Percentiles rank a stretch among this genome's conserved stretches.
Conservation (phyloP, 768 basidiomycete genomes). For the Leccinellum luteum region DNA sequence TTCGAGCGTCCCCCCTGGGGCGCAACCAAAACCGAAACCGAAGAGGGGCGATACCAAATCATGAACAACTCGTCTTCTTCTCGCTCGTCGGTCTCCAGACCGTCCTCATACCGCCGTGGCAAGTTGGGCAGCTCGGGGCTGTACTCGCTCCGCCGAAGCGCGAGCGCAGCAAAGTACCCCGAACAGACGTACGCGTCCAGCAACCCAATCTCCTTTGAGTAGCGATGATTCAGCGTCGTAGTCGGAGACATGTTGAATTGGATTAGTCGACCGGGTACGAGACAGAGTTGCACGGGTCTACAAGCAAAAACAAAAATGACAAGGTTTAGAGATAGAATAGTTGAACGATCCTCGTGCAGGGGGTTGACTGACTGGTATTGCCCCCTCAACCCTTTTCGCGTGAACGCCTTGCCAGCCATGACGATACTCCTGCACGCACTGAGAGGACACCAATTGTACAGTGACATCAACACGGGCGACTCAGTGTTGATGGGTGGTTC, state of each 20-base stretch:
- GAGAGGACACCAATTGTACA: conserved; percentile 89
- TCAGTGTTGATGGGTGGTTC: conserved; percentile 53
- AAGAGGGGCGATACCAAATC: conserved; percentile 61
- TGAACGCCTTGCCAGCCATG: conserved; percentile 70
- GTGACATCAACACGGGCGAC: conserved; percentile 53
- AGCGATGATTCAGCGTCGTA: conserved; percentile 54
- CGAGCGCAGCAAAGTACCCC: conserved; percentile 75
- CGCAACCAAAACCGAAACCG: not conserved
- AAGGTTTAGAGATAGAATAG: not conserved
- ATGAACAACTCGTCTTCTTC: conserved; percentile 89
- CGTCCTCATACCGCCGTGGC: conserved; percentile 84
- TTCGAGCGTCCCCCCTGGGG: conserved; percentile 12
- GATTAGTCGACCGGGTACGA: conserved; percentile 73
- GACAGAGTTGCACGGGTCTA: conserved; percentile 69
- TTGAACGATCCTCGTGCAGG: not conserved
- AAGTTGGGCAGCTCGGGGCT: conserved; percentile 46
- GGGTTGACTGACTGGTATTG: conserved; percentile 67
- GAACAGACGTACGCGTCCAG: conserved; percentile 81
- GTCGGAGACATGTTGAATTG: conserved; percentile 64
- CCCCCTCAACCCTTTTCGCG: conserved; percentile 65
- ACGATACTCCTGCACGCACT: conserved; percentile 75
- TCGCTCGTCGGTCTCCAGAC: conserved; percentile 81
- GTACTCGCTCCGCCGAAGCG: conserved; percentile 64
- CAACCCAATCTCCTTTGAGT: conserved; percentile 55
- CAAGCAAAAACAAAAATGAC: not conserved